Base-by-base conservation (phyloP, 2,329 filamentous ascomycete species). In the Monilinia fructicola region DNA sequence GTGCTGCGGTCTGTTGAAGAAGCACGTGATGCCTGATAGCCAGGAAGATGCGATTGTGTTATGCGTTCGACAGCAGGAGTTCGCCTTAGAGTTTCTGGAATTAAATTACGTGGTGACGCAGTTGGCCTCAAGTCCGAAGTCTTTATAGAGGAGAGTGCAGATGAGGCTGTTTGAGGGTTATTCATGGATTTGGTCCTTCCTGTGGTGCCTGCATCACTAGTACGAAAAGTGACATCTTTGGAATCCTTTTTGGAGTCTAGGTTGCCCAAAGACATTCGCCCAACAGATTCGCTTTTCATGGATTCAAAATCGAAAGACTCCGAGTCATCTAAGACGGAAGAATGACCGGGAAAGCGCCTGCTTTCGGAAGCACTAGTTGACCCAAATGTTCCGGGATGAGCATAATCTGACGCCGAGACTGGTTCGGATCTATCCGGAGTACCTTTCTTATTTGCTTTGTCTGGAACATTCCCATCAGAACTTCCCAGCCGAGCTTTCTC, bases 1-100 rank as follows among this genome's bases (percentile, higher is more conserved):
- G 81, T 84, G 60, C 83, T 82, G 31, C 82, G 81, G 56, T 87
- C 86, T 63, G 84, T 77, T 1, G 86, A 88, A 1, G 86, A 87
- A 9, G 85, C 84, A 67, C 85, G 80, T 16, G 87, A 88, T 18
- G 76, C 46, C 74, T 77, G 66, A 77, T 81, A 72, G 76, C 80
- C 64, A 74, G 81, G 80, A 35, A 83, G 72, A 71, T 81, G 79
- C 62, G 79, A 79, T 67, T 81, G 78, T 54, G 76, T 79, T 44
- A 81, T 74, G n/a, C 78, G 76, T 52, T 77, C 74, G 62, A 76
- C 74, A 16, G 77, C 73, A 52, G 70, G 72, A 5, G 74, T 73
- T 21, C 77, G 69, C 69, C 77, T 80, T 44, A 78, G 74, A 44
- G 64, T 61, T 31, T 76, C 52, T 68, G 74, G 28, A 75, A 66